phyloP scores from a whole-genome alignment of 768 basidiomycete genomes.

The Dendrothele bispora region DNA sequence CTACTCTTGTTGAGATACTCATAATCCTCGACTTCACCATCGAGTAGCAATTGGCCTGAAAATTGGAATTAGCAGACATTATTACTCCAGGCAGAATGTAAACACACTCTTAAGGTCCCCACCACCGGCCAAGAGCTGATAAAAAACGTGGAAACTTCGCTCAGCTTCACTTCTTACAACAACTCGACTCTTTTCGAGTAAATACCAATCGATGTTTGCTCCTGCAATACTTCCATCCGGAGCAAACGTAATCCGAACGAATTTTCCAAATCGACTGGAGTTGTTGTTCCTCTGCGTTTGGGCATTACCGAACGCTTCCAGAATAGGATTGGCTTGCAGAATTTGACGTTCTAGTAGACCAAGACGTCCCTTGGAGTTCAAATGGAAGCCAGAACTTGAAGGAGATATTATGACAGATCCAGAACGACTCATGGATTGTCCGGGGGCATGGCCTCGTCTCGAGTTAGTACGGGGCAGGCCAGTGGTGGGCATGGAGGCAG shows the following conservation, averaged over 20 bases:
- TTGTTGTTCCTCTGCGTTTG: conserved; percentile 99
- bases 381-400: conserved; percentile 38
- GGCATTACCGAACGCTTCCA: conserved; percentile 98
- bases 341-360: conserved; percentile 95
- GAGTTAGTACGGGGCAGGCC: conserved; percentile 72
- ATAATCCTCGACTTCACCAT: conserved; percentile 75
- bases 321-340: conserved; percentile 93
- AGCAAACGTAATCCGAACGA: conserved; percentile 93
- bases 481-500: conserved; percentile 55
- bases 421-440: conserved; percentile 44
- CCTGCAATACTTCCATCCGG: conserved; percentile 94
- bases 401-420: too few species aligned
- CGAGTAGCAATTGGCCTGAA: conserved; percentile 72
- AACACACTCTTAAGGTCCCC: conserved; percentile 64
- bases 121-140: conserved; percentile 85
- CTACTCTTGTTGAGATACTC: conserved; percentile 90
- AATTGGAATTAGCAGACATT: conserved; percentile 8
- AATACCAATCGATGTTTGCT: conserved; percentile 98
- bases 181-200: conserved; percentile 96
- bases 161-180: conserved; percentile 87
- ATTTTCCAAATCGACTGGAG: conserved; percentile 98
- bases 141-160: conserved; percentile 95
- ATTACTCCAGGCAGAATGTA: not conserved
- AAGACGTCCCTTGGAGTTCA: conserved; percentile 70
- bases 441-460: conserved; percentile 47